A percentile compares a stretch with the other conserved stretches of the same genome.
Conservation (phyloP, 305 asterid species). For the Plantago rigida region DNA sequence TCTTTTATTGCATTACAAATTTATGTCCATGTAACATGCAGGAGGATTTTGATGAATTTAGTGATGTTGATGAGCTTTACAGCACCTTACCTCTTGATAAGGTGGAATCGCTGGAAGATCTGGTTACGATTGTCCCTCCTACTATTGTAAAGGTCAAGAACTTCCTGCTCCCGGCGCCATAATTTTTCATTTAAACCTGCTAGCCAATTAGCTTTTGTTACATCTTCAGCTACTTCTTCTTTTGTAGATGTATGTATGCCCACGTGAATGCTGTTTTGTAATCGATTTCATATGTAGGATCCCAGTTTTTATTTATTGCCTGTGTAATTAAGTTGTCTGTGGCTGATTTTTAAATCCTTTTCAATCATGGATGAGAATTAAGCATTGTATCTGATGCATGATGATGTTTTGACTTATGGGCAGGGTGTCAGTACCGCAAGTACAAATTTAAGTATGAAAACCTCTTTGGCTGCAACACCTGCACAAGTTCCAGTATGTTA, state of each 20-base stretch:
- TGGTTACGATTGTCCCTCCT: conserved; percentile 75
- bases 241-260: neutral
- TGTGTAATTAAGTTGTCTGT: neutral
- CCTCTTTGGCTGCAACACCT: conserved; percentile 53
- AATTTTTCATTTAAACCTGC: conserved; percentile 18
- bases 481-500: conserved; percentile 64
- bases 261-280: no score
- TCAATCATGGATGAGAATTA: conserved; percentile 24
- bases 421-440: conserved; percentile 70
- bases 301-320: no score
- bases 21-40: conserved; percentile 27
- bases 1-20: neutral
- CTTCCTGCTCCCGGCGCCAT: conserved; percentile 11
- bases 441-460: conserved; percentile 60
- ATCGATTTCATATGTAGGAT: no score
- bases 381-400: conserved; percentile 25
- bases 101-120: conserved; percentile 97
- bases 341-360: no score
- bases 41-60: conserved; percentile 96
- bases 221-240: neutral
- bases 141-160: conserved; percentile 68
- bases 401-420: conserved; percentile 25
- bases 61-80: conserved; percentile 92
- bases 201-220: conserved; percentile 1
- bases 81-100: conserved; percentile 84